Base-by-base conservation (phyloP, 495 filamentous ascomycete genomes). In the Talaromyces adpressus region DNA sequence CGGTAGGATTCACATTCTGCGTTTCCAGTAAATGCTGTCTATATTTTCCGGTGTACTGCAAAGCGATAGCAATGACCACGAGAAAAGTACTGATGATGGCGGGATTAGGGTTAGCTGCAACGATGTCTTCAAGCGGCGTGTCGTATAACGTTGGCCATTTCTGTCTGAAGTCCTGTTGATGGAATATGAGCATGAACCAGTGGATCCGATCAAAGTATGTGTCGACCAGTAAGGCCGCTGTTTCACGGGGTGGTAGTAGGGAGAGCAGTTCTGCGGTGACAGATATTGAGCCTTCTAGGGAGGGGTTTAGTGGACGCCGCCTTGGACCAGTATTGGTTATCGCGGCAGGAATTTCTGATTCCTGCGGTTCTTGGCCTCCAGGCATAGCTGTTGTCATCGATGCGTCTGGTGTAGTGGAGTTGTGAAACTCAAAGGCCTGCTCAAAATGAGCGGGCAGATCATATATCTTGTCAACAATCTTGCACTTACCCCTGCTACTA, bases 151-250 rank as follows among this genome's bases (percentile, higher is more conserved):
- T 16, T 51, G 67, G 67, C 69, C 71, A 77, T 23, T 65, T 63
- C 23, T 63, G 64, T 22, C 75, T 61, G 52, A 76, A 78, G 11
- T 75, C 72, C 8, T 73, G 66, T 58, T 78, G 72, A 30, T 73
- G 71, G 54, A 78, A 72, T 6, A 78, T 67, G 6, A 76, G 63
- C 62, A 72, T 70, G 65, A 76, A 78, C 75, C 75, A 78, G 53
- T 78, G 75, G 0, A 72, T 68, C 12, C 69, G 66, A 51, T 72
- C 69, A 64, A 78, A 78, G 56, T 76, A 76, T 1, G 70, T 73
- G 54, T 78, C 70, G 32, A 77, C 67, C 27, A 77, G 65, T n/a
- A 73, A 36, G 18, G 60, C 56, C 8, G 70, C 71, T 12, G 62
- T 68, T 49, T 73, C 65, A 12, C 59, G 64, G 0, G 61, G 45